A percentile compares a stretch with the other conserved stretches of the same genome.
Conservation (phyloP, 805 yeast species). For the Candida taoyuanica region DNA sequence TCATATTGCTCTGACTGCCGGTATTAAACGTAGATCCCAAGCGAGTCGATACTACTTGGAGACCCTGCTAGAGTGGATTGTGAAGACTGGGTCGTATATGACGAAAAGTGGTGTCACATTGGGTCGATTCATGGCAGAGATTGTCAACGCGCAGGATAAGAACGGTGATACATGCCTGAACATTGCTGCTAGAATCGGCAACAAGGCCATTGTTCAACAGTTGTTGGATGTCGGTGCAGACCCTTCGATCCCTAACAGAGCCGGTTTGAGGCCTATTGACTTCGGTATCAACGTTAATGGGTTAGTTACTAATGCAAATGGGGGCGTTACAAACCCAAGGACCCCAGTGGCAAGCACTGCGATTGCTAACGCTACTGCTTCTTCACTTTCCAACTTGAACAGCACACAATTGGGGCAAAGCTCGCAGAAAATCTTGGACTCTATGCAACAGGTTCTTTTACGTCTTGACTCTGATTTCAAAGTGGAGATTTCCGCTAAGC, state of each 20-base stretch:
- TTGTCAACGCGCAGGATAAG: constrained; percentile 84
- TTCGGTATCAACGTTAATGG: constrained; percentile 60
- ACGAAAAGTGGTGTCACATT: constrained; percentile 45
- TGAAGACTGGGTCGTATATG: constrained; percentile 44
- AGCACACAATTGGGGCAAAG: constrained; percentile 16
- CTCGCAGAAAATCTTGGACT: constrained; percentile 40
- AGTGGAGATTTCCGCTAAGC: constrained; percentile 49
- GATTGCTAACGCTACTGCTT: not conserved
- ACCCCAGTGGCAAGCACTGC: not conserved
- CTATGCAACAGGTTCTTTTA: constrained; percentile 46
- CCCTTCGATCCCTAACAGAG: constrained; percentile 69
- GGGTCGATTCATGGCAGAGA: constrained; percentile 55
- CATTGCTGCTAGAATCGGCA: constrained; percentile 86
- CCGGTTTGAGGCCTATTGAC: constrained; percentile 83
- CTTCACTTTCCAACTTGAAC: not conserved
- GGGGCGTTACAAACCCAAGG: not conserved
- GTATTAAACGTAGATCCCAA: constrained; percentile 65
- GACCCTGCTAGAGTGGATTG: constrained; percentile 73
- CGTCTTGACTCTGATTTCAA: constrained; percentile 56
- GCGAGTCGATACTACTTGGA: constrained; percentile 74
- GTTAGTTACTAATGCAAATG: constrained; percentile 1
- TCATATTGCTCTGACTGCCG: constrained; percentile 78
- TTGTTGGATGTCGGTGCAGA: constrained; percentile 87
- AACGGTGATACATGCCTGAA: constrained; percentile 95
- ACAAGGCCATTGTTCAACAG: constrained; percentile 72